Conservation (phyloP, 345 rosid genomes). For the Cardiospermum halicacabum region DNA sequence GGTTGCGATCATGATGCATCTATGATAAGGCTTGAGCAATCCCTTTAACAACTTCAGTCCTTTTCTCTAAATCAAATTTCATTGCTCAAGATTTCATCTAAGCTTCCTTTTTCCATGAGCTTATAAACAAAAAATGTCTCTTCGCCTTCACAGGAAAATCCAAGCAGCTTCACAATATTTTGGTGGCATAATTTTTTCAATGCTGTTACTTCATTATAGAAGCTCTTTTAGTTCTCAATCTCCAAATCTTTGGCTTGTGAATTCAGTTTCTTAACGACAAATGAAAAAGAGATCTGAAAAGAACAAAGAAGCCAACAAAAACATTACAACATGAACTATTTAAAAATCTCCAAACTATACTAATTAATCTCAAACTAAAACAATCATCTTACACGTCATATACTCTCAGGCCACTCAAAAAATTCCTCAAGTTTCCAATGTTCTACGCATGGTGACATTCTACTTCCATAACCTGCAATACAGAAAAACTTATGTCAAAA, state of each 20-base stretch:
- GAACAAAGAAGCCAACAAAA: too few relatives aligned
- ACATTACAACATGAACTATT: too few relatives aligned
- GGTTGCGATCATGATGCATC: background rate
- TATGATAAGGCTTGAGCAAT: background rate
- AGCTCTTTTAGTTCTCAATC: conserved; percentile 1
- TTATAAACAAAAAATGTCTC: conserved; percentile 21
- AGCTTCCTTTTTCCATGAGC: conserved; percentile 25
- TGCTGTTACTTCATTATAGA: conserved; percentile 19
- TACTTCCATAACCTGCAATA: too few relatives aligned
- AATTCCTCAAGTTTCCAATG: too few relatives aligned
- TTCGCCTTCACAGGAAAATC: conserved; percentile 10
- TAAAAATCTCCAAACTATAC: too few relatives aligned
- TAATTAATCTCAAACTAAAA: too few relatives aligned
- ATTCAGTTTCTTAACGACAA: conserved; percentile 28
- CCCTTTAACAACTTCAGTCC: conserved; percentile 15
- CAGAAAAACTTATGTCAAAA: too few relatives aligned
- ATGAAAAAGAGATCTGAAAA: too few relatives aligned
- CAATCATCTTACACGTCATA: too few relatives aligned
- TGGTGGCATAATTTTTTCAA: conserved; percentile 18
- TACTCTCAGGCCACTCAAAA: too few relatives aligned
- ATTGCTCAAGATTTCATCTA: conserved; percentile 11
- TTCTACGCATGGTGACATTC: too few relatives aligned
- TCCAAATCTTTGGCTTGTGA: background rate
- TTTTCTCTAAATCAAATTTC: conserved; percentile 21
- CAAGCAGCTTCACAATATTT: conserved; percentile 10